Evolutionary conservation across 176 grass and related monocot species (phyloP).

Genomic region (Lolium rigidum): DNA sequence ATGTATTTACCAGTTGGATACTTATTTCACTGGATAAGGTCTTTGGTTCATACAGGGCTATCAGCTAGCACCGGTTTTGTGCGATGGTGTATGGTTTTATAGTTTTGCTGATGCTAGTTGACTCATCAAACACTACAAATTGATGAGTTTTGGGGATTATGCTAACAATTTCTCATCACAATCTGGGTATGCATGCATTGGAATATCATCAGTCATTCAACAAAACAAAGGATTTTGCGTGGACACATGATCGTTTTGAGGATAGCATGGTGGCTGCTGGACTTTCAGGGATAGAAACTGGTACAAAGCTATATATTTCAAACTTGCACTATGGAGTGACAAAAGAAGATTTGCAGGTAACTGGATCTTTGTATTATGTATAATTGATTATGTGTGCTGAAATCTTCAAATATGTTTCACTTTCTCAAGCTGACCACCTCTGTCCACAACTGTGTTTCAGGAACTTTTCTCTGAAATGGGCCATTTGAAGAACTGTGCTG

Average conservation of each 20-base stretch:
- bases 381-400: constrained; percentile 26
- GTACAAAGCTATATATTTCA: constrained; percentile 95
- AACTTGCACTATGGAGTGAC: constrained; percentile 97
- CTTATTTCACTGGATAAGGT: constrained; percentile 53
- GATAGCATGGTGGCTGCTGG: constrained; percentile 74
- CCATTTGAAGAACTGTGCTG: constrained; percentile 86
- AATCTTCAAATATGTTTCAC: constrained; percentile 21
- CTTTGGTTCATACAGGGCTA: constrained; percentile 42
- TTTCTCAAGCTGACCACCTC: constrained; percentile 51
- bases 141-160: constrained; percentile 54
- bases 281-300: constrained; percentile 77
- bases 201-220: constrained; percentile 92
- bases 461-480: constrained; percentile 95
- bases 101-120: constrained; percentile 56
- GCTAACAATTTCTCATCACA: constrained; percentile 59
- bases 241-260: constrained; percentile 89
- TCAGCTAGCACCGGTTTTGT: constrained; percentile 49
- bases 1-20: constrained; percentile 41
- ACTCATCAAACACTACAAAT: constrained; percentile 44
- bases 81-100: constrained; percentile 45
- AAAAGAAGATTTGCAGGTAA: constrained; percentile 92
- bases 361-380: constrained; percentile 39
- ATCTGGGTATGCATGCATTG: constrained; percentile 52
- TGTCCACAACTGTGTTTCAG: constrained; percentile 60
- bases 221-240: constrained; percentile 77